Evolutionary conservation across 495 filamentous ascomycete genomes (phyloP).

Genomic region (Chaetomium cochliodes): DNA sequence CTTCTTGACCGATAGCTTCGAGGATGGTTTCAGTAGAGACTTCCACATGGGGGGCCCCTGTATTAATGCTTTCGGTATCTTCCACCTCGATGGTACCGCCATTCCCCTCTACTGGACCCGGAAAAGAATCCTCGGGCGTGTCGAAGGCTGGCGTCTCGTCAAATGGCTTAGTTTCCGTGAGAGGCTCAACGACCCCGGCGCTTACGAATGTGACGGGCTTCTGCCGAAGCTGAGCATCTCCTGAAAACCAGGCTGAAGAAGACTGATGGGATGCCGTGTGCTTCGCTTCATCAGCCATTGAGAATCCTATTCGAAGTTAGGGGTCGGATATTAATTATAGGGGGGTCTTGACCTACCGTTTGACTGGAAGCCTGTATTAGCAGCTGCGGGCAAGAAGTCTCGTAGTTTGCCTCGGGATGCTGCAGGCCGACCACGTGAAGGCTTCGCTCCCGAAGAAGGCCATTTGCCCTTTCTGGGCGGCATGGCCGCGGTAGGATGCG

Average conservation of each 20-base stretch:
- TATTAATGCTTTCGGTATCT: not conserved
- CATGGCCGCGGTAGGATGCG: slow-evolving; percentile 15
- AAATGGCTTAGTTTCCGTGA: slow-evolving; percentile 32
- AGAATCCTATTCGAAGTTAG: slow-evolving; percentile 46
- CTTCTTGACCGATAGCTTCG: slow-evolving; percentile 10
- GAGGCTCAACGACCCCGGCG: slow-evolving; percentile 59
- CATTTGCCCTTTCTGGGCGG: slow-evolving; percentile 27
- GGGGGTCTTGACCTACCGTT: slow-evolving; percentile 21
- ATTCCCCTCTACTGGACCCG: not conserved
- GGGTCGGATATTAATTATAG: slow-evolving; percentile 9
- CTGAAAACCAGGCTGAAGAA: slow-evolving; percentile 23
- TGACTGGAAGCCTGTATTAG: not conserved
- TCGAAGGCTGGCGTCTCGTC: not conserved
- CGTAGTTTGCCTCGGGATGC: slow-evolving; percentile 10
- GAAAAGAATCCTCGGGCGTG: not conserved
- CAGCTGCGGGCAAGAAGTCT: slow-evolving; percentile 10
- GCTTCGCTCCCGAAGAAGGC: slow-evolving; percentile 18
- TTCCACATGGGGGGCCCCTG: not conserved
- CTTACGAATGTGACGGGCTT: slow-evolving; percentile 72
- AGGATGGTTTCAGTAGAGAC: not conserved
- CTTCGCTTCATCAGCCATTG: slow-evolving; percentile 72
- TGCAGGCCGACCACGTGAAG: slow-evolving; percentile 13
- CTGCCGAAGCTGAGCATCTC: slow-evolving; percentile 46
- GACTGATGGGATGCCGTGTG: slow-evolving; percentile 65
- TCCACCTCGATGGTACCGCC: not conserved